Evolutionary conservation across 2,329 filamentous ascomycete species (phyloP).

Genomic region (Alternaria sp.): DNA sequence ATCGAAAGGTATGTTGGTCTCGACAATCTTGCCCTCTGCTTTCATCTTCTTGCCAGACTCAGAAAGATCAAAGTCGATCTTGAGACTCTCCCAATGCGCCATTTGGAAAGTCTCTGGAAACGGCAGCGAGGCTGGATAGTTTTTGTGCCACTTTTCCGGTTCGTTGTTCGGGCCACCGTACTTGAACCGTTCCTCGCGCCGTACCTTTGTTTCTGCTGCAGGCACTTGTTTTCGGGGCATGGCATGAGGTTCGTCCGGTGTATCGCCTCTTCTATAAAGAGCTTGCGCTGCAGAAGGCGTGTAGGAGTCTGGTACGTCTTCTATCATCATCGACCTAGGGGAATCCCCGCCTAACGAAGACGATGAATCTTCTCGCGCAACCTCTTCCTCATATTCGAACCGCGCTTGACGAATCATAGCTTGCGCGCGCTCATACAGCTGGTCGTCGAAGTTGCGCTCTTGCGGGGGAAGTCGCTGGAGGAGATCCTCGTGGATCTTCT

Average conservation of each 20-base stretch:
- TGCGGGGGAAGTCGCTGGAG: constrained; percentile 24
- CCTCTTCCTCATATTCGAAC: constrained; percentile 16
- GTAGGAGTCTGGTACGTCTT: constrained; percentile 11
- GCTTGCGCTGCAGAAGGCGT: neutral
- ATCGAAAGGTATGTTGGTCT: constrained; percentile 27
- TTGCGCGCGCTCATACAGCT: constrained; percentile 27
- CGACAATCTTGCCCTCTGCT: constrained; percentile 9
- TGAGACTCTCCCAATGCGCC: constrained; percentile 39
- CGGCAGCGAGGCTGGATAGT: constrained; percentile 26
- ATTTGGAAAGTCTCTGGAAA: constrained; percentile 39
- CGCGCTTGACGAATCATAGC: constrained; percentile 29
- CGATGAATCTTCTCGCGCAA: constrained; percentile 3
- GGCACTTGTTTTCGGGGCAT: neutral
- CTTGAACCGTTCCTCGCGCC: constrained; percentile 19
- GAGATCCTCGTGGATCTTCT: constrained; percentile 34
- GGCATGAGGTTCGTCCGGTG: neutral
- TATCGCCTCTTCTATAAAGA: constrained; percentile 1
- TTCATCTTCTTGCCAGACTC: constrained; percentile 17
- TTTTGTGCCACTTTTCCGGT: constrained; percentile 28
- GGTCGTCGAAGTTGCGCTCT: constrained; percentile 23
- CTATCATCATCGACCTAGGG: constrained; percentile 3
- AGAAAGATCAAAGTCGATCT: constrained; percentile 33
- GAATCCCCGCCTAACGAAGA: neutral
- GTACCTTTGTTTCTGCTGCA: neutral
- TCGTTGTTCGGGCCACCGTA: constrained; percentile 37